Base-by-base conservation (phyloP, 2,329 filamentous ascomycete species). In the Claviceps arundinis region DNA sequence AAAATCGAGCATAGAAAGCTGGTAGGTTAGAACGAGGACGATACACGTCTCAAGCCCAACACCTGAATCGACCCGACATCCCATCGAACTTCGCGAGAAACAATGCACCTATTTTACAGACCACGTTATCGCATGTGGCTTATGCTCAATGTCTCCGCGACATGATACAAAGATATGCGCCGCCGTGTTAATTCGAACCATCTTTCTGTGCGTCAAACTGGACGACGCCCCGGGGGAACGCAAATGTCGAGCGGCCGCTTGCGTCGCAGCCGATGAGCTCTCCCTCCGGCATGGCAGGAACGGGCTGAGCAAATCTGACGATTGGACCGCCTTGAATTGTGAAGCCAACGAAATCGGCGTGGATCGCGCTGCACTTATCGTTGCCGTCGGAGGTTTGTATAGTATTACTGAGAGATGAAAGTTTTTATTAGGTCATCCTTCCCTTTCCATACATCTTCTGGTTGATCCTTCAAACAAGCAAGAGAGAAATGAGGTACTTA, bases 291-390 rank as follows among this genome's bases (percentile, higher is more conserved):
- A 58, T 56, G 22, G 62, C 57, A 7, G 64, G 63, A 5, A 65
- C 57, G 0, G 68, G 59, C n/a, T 68, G 60, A 38, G 58, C 62
- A 53, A 75, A 72, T 17, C 68, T 67, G n/a, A 75, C 58, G 49
- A 75, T 74, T 2, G 72, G 72, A 2, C 69, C 70, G 14, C 73
- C 73, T 4, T 70, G 65, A 9, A 72, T 62, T 1, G 71, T 72
- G 57, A 73, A 71, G 41, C 73, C 73, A 44, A 75, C 62, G 4
- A 75, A 66, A 26, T 68, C 61, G 45, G 59, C 67, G 5, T 63
- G 60, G 24, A 61, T 56, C 1, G 65, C 63, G 6, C 63, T 63
- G 30, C 66, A 62, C 3, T 62, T 58, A 4, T 65, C 65, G 9
- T 69, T 64, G 30, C 69, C 63, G 11, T 57, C 58, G 47, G 62